Conservation (phyloP, 192 early-diverging fungal species). For the Rhizoclosmatium sp. region DNA sequence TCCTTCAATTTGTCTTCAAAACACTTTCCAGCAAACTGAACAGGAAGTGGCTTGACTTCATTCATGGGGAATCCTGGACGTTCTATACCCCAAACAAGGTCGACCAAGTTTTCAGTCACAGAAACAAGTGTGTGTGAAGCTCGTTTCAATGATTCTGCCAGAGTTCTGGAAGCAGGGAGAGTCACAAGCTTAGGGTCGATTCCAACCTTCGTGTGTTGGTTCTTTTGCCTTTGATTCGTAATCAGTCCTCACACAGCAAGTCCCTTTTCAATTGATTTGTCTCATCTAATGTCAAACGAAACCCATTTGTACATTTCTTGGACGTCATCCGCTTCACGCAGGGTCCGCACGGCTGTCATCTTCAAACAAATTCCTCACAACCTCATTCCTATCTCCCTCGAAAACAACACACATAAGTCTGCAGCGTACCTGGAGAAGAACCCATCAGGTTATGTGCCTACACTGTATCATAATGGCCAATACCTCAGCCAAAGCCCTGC, state of each 20-base stretch:
- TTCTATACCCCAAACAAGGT: conserved; percentile 77
- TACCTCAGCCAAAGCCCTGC: not conserved
- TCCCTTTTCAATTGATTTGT: too few species aligned
- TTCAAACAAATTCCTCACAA: not conserved
- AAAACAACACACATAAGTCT: not conserved
- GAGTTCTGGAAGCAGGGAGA: conserved; percentile 64
- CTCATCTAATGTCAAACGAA: too few species aligned
- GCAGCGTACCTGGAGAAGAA: conserved; percentile 5
- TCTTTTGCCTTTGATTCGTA: too few species aligned
- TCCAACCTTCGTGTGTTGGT: conserved; percentile 92
- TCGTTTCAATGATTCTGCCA: conserved; percentile 64
- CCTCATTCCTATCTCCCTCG: not conserved
- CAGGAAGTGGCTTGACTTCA: conserved; percentile 68
- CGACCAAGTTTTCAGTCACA: conserved; percentile 84
- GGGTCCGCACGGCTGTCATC: conserved; percentile 60
- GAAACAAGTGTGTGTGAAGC: conserved; percentile 72
- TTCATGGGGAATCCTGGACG: conserved; percentile 80
- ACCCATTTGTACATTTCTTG: conserved; percentile 83
- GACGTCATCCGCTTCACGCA: conserved; percentile 79
- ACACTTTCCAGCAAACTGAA: conserved; percentile 66
- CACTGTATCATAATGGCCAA: not conserved
- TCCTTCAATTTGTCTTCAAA: conserved; percentile 72
- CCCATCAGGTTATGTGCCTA: conserved; percentile 19
- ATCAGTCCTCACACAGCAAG: too few species aligned
- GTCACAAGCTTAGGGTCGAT: conserved; percentile 91